Evolutionary conservation across 2,329 filamentous ascomycete genomes (phyloP).

Genomic region (Leptographium lundbergii): DNA sequence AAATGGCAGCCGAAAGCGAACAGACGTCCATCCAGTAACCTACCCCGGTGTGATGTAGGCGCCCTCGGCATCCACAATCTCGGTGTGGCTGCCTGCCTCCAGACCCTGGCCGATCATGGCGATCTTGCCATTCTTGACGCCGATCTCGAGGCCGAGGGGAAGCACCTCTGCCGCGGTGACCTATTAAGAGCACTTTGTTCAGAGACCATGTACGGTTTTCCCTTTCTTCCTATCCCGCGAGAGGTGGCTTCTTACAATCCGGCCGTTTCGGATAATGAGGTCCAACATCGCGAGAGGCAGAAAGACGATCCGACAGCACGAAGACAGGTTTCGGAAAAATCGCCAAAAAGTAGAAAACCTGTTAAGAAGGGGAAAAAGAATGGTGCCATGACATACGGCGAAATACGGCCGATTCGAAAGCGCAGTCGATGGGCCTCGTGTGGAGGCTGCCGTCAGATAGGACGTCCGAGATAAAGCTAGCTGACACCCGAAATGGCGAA

Average conservation of each 20-base stretch:
- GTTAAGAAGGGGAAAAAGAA: not conserved
- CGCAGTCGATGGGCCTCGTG: not conserved
- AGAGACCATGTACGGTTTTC: not conserved
- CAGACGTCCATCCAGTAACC: not conserved
- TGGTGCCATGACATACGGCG: not conserved
- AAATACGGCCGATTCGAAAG: not conserved
- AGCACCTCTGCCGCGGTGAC: conserved; percentile 33
- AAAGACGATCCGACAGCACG: not conserved
- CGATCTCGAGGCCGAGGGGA: conserved; percentile 29
- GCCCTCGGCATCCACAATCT: conserved; percentile 30
- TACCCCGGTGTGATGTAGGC: conserved; percentile 28
- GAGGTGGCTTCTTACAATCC: conserved; percentile 10
- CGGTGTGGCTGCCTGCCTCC: conserved; percentile 18
- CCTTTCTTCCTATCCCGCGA: too few relatives aligned
- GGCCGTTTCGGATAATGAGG: conserved; percentile 13
- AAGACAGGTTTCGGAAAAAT: not conserved
- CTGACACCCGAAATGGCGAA: not conserved
- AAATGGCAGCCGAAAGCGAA: not conserved
- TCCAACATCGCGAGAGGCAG: conserved; percentile 8
- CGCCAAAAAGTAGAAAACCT: too few relatives aligned
- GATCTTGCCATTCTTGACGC: conserved; percentile 33
- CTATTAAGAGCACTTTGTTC: conserved; percentile 14
- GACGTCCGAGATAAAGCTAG: not conserved
- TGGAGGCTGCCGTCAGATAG: not conserved
- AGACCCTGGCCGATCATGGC: conserved; percentile 27